Evolutionary conservation across 805 yeast genomes (phyloP), one percentile per base, ranked within the genome.

Genomic region (Ogataea nitratoaversa): DNA sequence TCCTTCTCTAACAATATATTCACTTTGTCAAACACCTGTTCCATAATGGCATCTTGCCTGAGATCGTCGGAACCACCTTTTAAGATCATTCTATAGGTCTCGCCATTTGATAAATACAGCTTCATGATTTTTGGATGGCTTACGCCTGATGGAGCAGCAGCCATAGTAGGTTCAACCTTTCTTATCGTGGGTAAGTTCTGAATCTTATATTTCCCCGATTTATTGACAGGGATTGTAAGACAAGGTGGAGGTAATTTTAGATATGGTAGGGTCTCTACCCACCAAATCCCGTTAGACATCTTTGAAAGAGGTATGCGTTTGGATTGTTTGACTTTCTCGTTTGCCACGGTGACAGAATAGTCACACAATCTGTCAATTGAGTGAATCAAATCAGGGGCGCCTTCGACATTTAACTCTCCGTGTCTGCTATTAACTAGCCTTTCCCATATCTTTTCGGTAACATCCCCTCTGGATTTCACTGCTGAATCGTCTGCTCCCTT

Each of bases 1-100:
- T 85, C 79, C 19, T 65, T 65, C 9, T 50, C 59, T 40, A 91
- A 70, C 28, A 88, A 73, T 12, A 68, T 62, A 54, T 90, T 89
- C 13, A 89, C 96, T 53, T 89, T 86, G 17, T 74, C 83, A 60
- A 95, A 93, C 1, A 91, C 98, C 57, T 93, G 98, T 59, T 91
- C 95, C 99, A 93, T 95, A 41, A 93, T 87, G 0, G 95, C 85
- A 63, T 93, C 99, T 62, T 95, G 99, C 37, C 98, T 68, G 38
- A 93, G 66, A 62, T 93, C 99, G 63, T 93, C 99, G 8, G 86
- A 74, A 5, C 95, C 89, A 19, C 87, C 87, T 57, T 93, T 93
- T 48, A 90, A 64, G 16, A 93, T 66, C 56, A 83, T 72, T 41
- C 69, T 76, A 43, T 76, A 82, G 0, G 42, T 52, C 0, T 60